Base-by-base conservation (phyloP, 108 stramenopile species). In the Pseudonitzschia delicatissima region DNA sequence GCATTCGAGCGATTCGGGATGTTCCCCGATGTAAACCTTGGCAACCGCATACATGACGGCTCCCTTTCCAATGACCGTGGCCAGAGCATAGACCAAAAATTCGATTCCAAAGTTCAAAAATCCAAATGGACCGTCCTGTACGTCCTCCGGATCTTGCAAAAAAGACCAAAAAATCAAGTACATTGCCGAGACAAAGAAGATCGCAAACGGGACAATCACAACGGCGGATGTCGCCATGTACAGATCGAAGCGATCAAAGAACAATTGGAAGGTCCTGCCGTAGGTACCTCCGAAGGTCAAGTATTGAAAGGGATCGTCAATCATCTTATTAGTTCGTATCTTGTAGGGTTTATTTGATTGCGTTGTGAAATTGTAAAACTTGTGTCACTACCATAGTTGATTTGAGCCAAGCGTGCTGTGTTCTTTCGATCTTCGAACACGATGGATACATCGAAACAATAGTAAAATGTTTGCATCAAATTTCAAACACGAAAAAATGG, bases 281-380 rank as follows among this genome's bases (percentile, higher is more conserved):
- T 64, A 71, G 21, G 71, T 71, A 8, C 52, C 62, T 20, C 71
- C 71, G 27, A 71, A 71, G 52, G 71, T 57, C 20, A 71, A 37
- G 62, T 71, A 71, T 44, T 63, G 52, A 33, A 71, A 71, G 33
- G 71, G 62, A 32, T 71, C 71, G 27, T 71, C 63, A 25, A 63
- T 64, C 28, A 36, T 29, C 71, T 52, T 71, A n/a, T n/a, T n/a
- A n/a, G 44, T 11, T 39, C 37, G 37, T 39, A 39, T 39, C 37
- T 39, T 39, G 11, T 39, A n/a, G n/a, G n/a, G n/a, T n/a, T n/a
- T n/a, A n/a, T n/a, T n/a, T n/a, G n/a, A n/a, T n/a, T n/a, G n/a
- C n/a, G n/a, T n/a, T n/a, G n/a, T n/a, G n/a, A n/a, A n/a, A n/a
- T n/a, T n/a, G n/a, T n/a, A n/a, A n/a, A n/a, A n/a, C n/a, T n/a